These are phyloP conservation scores for Caryopteris hybrid DNA, from an alignment of 305 asterid species.

Conservation along the genomic window DNA sequence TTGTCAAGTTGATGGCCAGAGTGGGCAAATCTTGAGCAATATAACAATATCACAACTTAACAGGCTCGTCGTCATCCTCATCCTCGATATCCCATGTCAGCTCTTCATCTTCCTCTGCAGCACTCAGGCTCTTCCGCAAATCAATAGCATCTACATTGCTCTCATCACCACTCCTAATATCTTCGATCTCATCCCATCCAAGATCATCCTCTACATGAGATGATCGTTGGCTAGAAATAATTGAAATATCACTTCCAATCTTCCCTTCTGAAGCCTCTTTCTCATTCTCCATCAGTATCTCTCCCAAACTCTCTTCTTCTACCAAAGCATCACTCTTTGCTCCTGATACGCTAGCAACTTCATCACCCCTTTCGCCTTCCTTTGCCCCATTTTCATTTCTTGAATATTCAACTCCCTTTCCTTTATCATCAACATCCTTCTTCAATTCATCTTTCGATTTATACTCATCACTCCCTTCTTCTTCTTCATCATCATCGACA, in stretches of 20 bases:
- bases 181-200: conserved; percentile 94
- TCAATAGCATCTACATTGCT: conserved; percentile 33
- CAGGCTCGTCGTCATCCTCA: conserved; percentile 43
- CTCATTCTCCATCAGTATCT: conserved; percentile 30
- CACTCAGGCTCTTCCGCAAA: conserved; percentile 42
- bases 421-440: conserved; percentile 30
- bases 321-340: conserved; percentile 28
- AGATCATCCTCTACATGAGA: conserved; percentile 63
- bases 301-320: conserved; percentile 36
- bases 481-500: conserved; percentile 54
- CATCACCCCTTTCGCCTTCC: conserved; percentile 17
- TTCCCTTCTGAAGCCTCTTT: conserved; percentile 63
- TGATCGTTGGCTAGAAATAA: conserved; percentile 63
- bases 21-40: background rate
- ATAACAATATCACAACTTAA: conserved; percentile 31
- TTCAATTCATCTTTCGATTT: conserved; percentile 19
- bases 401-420: conserved; percentile 26
- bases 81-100: conserved; percentile 78
- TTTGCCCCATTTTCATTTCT: conserved; percentile 18
- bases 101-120: conserved; percentile 63
- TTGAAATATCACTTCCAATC: conserved; percentile 70
- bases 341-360: conserved; percentile 32
- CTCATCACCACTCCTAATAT: conserved; percentile 61
- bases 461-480: conserved; percentile 14
- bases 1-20: conserved; percentile 6